Base-by-base conservation (phyloP, 129 eudicot species). In the Lactuca sativa region DNA sequence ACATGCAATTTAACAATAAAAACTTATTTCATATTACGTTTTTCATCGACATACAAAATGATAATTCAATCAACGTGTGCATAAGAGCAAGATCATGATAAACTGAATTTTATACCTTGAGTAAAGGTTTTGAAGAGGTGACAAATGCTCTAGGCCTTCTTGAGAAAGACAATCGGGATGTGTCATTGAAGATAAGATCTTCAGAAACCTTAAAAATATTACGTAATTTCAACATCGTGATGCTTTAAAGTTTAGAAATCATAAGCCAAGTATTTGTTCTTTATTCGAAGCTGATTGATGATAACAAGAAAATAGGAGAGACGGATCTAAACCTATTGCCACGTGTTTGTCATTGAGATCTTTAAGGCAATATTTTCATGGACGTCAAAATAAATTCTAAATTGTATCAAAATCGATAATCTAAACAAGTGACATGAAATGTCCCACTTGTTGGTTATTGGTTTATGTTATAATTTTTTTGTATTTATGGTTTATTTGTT, bases 141-240 rank as follows among this genome's bases (percentile, higher is more conserved):
- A 80, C 81, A 64, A 70, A 80, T 36, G 78, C 65, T 68, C 78
- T 80, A 38, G 67, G 43, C 64, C 34, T 65, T 58, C 64, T 61
- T 16, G 44, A 60, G 30, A 61, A 52, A 33, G 30, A 74, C 31
- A 34, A 60, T 51, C 43, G 7, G 51, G 64, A 56, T 10, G 51
- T 11, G 4, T 25, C 76, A 25, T 66, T 41, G 10, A 52, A 17
- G 59, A 36, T 57, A 2, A 48, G 31, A 54, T 18, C 51, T 70
- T 58, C 64, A 9, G 80, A 74, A 69, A 47, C 71, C 53, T 68
- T 61, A 21, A 69, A 9, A 7, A 49, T 2, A 9, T 33, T 70
- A 31, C 17, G 55, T 59, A 75, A 25, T 57, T 66, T 76, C 51
- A 71, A 64, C 59, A 57, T 80, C 18, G 48, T 49, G 77, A 75